Conservation (phyloP, 108 stramenopile genomes). For the Parietichytrium sp. region DNA sequence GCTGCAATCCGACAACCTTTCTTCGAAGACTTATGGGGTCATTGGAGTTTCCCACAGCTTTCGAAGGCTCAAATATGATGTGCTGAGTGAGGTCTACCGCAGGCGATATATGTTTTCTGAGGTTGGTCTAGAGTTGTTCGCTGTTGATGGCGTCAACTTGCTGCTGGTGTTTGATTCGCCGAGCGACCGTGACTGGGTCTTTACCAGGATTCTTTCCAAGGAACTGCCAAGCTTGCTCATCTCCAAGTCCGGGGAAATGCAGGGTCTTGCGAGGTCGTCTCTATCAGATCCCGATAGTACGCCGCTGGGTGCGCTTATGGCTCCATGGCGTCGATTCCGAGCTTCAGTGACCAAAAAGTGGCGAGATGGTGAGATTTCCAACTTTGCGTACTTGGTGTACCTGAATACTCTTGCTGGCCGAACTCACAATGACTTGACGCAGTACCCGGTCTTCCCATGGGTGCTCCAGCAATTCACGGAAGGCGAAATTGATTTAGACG, state of each 20-base stretch:
- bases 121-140: constrained; percentile 27
- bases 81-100: constrained; percentile 1
- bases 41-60: not conserved
- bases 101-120: constrained; percentile 6
- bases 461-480: constrained; percentile 86
- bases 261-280: not conserved
- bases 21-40: not conserved
- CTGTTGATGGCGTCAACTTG: constrained; percentile 13
- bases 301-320: constrained; percentile 21
- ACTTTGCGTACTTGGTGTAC: constrained; percentile 92
- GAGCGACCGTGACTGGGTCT: constrained; percentile 24
- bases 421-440: constrained; percentile 89
- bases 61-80: not conserved
- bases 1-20: not conserved
- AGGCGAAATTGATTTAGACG: constrained; percentile 77
- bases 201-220: constrained; percentile 35
- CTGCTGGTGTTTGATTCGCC: constrained; percentile 23
- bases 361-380: constrained; percentile 66
- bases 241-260: constrained; percentile 21
- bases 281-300: not conserved
- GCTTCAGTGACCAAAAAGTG: constrained; percentile 42
- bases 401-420: constrained; percentile 92
- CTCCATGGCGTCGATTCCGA: not conserved
- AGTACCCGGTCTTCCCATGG: constrained; percentile 99
- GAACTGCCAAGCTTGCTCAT: constrained; percentile 26